Conservation (phyloP, 805 yeast genomes). For the Metschnikowia baotianmanensis region DNA sequence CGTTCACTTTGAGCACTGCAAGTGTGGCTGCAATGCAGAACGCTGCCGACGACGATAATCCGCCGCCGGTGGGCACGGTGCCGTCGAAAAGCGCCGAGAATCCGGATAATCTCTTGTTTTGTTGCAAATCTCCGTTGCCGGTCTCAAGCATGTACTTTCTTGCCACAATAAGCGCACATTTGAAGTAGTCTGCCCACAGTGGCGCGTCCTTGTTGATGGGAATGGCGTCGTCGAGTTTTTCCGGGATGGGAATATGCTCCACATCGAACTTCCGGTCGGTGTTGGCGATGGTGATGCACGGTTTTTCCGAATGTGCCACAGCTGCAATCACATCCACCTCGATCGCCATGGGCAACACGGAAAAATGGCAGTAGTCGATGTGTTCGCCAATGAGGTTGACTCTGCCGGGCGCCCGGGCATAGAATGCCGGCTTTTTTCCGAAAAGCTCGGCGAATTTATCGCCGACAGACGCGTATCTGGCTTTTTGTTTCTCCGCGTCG, state of each 20-base stretch:
- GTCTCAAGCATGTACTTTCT: conserved; percentile 35
- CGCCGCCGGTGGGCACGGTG: conserved; percentile 70
- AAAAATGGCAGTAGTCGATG: conserved; percentile 64
- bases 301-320: conserved; percentile 23
- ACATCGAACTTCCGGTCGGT: conserved; percentile 34
- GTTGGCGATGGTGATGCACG: conserved; percentile 28
- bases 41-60: conserved; percentile 70
- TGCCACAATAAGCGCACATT: conserved; percentile 65
- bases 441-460: conserved; percentile 25
- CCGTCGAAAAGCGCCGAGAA: conserved; percentile 57
- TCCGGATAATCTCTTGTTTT: conserved; percentile 37
- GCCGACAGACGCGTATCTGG: conserved; percentile 28
- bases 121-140: conserved; percentile 23
- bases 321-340: conserved; percentile 61
- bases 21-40: conserved; percentile 64
- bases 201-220: conserved; percentile 48
- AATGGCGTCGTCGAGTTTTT: conserved; percentile 37
- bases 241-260: conserved; percentile 43
- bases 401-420: conserved; percentile 70
- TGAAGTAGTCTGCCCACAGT: conserved; percentile 69
- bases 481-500: conserved; percentile 23
- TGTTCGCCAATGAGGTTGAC: conserved; percentile 77
- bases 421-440: conserved; percentile 39
- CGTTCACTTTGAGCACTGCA: conserved; percentile 53
- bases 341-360: conserved; percentile 73